A percentile compares a stretch with the other conserved stretches of the same genome.
phyloP scores from a whole-genome alignment of 805 yeast species.

The Cyberlindnera lachancei region DNA sequence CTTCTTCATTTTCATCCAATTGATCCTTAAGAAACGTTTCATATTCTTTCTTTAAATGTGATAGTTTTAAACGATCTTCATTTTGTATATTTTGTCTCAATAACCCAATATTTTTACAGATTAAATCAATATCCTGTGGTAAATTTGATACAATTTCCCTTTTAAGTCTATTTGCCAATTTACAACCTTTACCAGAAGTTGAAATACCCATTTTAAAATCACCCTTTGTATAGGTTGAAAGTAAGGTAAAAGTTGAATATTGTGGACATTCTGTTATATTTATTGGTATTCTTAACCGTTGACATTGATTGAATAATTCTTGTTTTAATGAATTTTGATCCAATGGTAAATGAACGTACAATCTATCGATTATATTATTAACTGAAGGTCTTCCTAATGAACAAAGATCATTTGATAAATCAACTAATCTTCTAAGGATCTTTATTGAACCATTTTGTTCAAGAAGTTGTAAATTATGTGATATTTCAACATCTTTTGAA shows the following conservation, averaged over 20 bases:
- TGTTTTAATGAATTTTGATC: conserved; percentile 26
- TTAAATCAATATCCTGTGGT: conserved; percentile 63
- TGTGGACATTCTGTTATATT: conserved; percentile 71
- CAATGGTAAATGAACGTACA: conserved; percentile 50
- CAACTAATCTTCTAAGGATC: conserved; percentile 28
- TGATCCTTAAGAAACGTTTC: conserved; percentile 28
- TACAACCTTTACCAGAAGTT: conserved; percentile 86
- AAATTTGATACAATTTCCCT: conserved; percentile 60
- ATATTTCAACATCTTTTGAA: conserved; percentile 14
- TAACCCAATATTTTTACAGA: conserved; percentile 63
- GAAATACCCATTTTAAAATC: conserved; percentile 76
- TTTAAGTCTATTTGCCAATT: conserved; percentile 71
- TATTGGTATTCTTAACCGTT: conserved; percentile 65
- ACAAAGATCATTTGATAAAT: conserved; percentile 35
- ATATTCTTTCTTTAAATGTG: conserved; percentile 19
- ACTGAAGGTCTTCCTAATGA: conserved; percentile 57
- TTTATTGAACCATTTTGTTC: conserved; percentile 23
- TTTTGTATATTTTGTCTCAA: conserved; percentile 49
- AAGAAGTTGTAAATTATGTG: conserved; percentile 21
- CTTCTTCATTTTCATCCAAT: conserved; percentile 59
- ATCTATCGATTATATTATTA: conserved; percentile 62
- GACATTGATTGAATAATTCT: conserved; percentile 44
- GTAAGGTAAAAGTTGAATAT: conserved; percentile 64
- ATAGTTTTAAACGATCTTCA: conserved; percentile 36
- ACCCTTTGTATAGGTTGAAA: conserved; percentile 66